Conservation (phyloP, 352 stramenopile genomes). For the Aphanomyces stellatus region DNA sequence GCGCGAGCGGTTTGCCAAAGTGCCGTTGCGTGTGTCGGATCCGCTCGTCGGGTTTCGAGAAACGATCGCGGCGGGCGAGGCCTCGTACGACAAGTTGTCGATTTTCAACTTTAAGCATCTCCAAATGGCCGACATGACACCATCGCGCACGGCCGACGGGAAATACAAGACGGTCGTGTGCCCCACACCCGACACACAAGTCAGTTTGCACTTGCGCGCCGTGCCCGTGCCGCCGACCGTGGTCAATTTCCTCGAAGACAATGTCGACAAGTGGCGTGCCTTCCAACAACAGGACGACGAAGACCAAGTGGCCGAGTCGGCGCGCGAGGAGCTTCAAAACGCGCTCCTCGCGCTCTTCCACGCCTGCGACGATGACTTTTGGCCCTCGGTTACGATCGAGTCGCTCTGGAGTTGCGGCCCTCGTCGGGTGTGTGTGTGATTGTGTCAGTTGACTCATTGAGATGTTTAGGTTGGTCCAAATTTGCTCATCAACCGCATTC, state of each 20-base stretch:
- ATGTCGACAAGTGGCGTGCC: conserved; percentile 36
- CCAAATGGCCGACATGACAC: conserved; percentile 16
- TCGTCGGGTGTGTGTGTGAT: conserved; percentile 25
- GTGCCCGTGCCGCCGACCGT: conserved; percentile 60
- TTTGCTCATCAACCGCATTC: conserved; percentile 68
- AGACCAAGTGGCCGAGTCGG: conserved; percentile 16
- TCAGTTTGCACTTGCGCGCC: conserved; percentile 69
- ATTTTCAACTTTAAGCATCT: conserved; percentile 18
- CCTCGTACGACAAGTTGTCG: background rate
- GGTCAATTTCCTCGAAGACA: conserved; percentile 69
- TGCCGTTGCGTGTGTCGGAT: conserved; percentile 74
- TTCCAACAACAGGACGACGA: conserved; percentile 21
- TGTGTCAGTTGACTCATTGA: background rate
- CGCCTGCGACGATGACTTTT: conserved; percentile 40
- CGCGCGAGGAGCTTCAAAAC: conserved; percentile 28
- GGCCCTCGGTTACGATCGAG: conserved; percentile 39
- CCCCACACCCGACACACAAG: conserved; percentile 54
- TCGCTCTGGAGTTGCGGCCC: conserved; percentile 70
- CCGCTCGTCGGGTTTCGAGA: conserved; percentile 87
- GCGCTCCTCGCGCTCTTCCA: conserved; percentile 41
- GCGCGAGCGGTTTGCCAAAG: conserved; percentile 80
- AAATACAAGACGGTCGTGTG: conserved; percentile 22
- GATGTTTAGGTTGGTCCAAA: conserved; percentile 45
- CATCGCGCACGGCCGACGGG: background rate
- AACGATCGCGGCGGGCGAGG: conserved; percentile 47